Base-by-base conservation (phyloP, 805 yeast genomes). In the Candida sonorensis region DNA sequence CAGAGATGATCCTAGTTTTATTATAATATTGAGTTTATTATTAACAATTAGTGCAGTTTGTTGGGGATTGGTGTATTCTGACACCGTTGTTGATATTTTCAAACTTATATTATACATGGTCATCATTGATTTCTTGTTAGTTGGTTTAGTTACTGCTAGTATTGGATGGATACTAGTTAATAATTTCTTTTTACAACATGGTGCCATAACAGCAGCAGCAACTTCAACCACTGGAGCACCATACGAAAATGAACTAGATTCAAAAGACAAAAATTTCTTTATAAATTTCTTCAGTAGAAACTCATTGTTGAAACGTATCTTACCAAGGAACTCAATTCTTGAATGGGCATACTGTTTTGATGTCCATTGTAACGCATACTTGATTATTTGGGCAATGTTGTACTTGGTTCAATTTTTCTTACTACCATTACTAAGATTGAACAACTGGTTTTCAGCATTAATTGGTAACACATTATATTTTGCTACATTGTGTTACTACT, bases 331-430 rank as follows among this genome's bases (percentile, higher is more conserved):
- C 21, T 50, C 59, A n/a, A 60, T 66, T 25, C 61, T 85, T 33
- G 96, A 88, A 53, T 88, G 96, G 96, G 87, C 90, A 1, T 87
- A 85, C 53, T 86, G 96, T 61, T 88, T 88, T 53, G 97, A 87
- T 50, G 79, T 87, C 17, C 97, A 88, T 59, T 85, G 95, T 62
- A 88, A 88, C 56, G 73, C 95, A n/a, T 86, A 82, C 52, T 60
- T 86, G 41, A 64, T 80, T 11, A 77, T 86, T 27, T 85, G 94
- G 94, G 67, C 84, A 33, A 57, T 72, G 31, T 62, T 86, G 23
- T 83, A 86, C 54, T 67, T 85, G 40, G 38, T 83, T 19, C 94
- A 86, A 57, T 81, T 84, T 49, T 50, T 85, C 29, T 55, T 84
- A 34, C 61, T 86, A 38, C 96, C 97, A 2, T 49, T 86, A 12